Evolutionary conservation across 305 asterid species (phyloP), one percentile per base, ranked within the genome.

Genomic region (Andrographis paniculata): DNA sequence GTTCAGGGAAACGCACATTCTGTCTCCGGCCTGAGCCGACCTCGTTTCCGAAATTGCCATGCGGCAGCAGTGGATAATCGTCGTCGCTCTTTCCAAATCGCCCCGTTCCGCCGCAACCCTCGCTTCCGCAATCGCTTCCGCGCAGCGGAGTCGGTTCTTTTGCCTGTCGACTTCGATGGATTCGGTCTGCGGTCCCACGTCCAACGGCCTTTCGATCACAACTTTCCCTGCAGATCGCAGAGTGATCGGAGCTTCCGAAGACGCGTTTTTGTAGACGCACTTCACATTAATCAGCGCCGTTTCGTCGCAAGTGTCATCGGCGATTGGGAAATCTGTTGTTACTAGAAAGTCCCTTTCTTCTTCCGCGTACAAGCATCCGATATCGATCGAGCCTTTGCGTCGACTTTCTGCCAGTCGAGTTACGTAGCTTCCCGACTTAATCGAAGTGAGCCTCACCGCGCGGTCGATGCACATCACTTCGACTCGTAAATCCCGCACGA

Each of bases 281-380:
- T 55, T 71, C 18, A 80, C 75, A 23, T 73, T 73, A 19, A 85
- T 22, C 35, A 85, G 54, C 11, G 76, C 56, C 81, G 63, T 80
- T 64, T 70, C 83, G 9, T 70, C 65, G 8, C 52, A 45, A 5
- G 71, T 66, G 18, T 43, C 57, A 14, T 60, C 63, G n/a, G n/a
- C n/a, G 14, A 52, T 55, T 1, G 98, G 98, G 38, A 89, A 63
- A 48, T 85, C 71, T 7, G 59, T 41, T 7, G 75, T 66, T 8
- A 78, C 75, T 11, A 89, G 63, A 59, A 89, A 89, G 61, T 89
- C 88, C 24, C 96, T 50, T 60, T 85, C 98, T 65, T 89, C 98
- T 23, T 89, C 94, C 4, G 98, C 98, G 30, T 89, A 89, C 4
- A 89, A 43, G 59, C 82, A 93, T 33, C 98, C 98, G 20, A 85